A percentile compares a stretch with the other conserved stretches of the same genome.
These are phyloP conservation scores for Juglanconis oblonga DNA, from an alignment of 2,329 filamentous ascomycete species.

Conservation along the genomic window DNA sequence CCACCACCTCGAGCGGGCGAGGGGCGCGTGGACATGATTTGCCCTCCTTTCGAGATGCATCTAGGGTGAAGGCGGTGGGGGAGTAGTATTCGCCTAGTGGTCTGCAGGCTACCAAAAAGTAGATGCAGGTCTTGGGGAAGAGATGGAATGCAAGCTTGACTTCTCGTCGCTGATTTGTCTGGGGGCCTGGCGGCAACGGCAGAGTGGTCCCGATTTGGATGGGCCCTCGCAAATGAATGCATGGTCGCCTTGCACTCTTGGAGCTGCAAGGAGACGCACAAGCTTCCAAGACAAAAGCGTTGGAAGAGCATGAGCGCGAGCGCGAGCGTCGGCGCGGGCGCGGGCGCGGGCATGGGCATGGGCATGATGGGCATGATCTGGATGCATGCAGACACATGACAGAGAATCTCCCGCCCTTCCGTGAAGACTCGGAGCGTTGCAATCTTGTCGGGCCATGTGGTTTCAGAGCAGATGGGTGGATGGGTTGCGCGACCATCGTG, in stretches of 20 bases:
- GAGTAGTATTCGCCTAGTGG: neutral
- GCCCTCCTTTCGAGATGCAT: neutral
- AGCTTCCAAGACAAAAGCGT: neutral
- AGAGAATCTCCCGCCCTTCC: neutral
- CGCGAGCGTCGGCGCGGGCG: neutral
- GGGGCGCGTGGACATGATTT: neutral
- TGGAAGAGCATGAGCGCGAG: neutral
- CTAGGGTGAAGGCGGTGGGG: neutral
- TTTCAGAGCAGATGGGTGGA: neutral
- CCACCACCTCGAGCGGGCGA: neutral
- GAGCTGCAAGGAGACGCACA: neutral
- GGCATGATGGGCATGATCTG: neutral
- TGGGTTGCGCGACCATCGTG: too few species aligned
- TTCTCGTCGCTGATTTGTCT: neutral
- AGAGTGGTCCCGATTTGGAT: neutral
- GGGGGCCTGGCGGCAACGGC: neutral
- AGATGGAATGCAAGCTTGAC: neutral
- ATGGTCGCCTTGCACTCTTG: neutral
- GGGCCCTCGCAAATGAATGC: neutral
- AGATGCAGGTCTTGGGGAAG: neutral
- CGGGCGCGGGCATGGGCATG: neutral
- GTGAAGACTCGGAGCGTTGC: neutral
- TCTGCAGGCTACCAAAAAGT: neutral
- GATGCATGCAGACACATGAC: neutral
- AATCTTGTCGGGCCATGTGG: neutral